These are phyloP conservation scores for Orobanche coerulescens DNA, from an alignment of 257 asterid genomes.

Conservation along the genomic window DNA sequence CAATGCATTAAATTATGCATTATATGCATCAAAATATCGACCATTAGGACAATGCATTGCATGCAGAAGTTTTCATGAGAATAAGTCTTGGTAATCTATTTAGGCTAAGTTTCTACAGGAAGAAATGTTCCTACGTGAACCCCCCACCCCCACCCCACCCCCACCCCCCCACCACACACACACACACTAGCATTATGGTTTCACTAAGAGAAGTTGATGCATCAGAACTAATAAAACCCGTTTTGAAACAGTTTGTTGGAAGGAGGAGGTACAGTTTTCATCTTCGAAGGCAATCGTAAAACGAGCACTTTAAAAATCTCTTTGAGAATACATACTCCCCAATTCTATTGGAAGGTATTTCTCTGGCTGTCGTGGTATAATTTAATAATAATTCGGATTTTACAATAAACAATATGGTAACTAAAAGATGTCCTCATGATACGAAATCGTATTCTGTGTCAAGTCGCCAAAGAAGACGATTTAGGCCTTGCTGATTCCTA, in stretches of 20 bases:
- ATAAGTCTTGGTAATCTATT: background rate
- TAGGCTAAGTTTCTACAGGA: too few species aligned
- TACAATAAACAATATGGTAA: background rate
- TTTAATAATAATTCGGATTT: background rate
- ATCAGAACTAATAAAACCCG: background rate
- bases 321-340: slow-evolving; percentile 57
- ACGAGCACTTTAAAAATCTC: slow-evolving; percentile 39
- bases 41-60: too few species aligned
- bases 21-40: too few species aligned
- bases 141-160: too few species aligned
- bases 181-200: too few species aligned
- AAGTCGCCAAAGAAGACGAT: slow-evolving; percentile 47
- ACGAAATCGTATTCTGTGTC: too few species aligned
- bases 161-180: too few species aligned
- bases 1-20: too few species aligned
- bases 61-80: background rate
- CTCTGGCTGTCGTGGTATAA: background rate
- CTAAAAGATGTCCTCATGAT: slow-evolving; percentile 36
- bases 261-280: slow-evolving; percentile 58
- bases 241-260: slow-evolving; percentile 49
- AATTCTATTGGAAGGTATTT: slow-evolving; percentile 76
- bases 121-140: too few species aligned
- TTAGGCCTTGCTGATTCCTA: slow-evolving; percentile 85
- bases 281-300: slow-evolving; percentile 46
- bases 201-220: background rate